These are phyloP conservation scores for Penicillium crustosum DNA, from an alignment of 2,329 filamentous ascomycete species.

Conservation along the genomic window DNA sequence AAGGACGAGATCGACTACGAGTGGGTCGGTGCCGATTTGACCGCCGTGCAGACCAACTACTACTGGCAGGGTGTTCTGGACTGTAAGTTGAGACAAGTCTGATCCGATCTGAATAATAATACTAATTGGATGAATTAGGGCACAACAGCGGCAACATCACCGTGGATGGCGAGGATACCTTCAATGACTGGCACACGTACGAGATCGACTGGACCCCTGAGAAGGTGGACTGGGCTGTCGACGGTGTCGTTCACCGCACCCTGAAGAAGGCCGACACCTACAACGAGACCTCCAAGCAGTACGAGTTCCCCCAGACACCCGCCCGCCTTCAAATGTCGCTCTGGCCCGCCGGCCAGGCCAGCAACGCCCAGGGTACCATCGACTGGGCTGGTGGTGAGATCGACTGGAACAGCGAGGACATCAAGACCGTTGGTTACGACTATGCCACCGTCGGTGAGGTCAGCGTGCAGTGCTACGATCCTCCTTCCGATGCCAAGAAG, in stretches of 20 bases:
- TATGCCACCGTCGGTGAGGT: conserved; percentile 77
- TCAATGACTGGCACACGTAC: conserved; percentile 79
- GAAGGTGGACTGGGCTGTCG: conserved; percentile 78
- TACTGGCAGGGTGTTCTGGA: conserved; percentile 93
- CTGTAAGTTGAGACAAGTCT: conserved; percentile 62
- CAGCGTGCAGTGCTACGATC: conserved; percentile 81
- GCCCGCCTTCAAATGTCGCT: conserved; percentile 88
- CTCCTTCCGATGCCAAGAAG: conserved; percentile 67
- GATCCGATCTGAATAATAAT: neutral
- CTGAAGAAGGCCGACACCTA: conserved; percentile 77
- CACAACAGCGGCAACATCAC: conserved; percentile 64
- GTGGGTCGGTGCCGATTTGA: conserved; percentile 78
- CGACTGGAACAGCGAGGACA: conserved; percentile 79
- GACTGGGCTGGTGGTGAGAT: conserved; percentile 89
- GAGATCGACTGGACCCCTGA: conserved; percentile 92
- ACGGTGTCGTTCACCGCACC: conserved; percentile 74
- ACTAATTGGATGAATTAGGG: conserved; percentile 11
- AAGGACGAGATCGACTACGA: conserved; percentile 99
- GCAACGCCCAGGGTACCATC: conserved; percentile 80
- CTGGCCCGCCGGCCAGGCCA: conserved; percentile 83
- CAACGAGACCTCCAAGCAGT: conserved; percentile 79
- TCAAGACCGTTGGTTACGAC: conserved; percentile 83
- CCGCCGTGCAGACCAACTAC: conserved; percentile 85
- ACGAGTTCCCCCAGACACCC: conserved; percentile 87
- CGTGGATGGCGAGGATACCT: conserved; percentile 61